Conservation (phyloP, 495 filamentous ascomycete genomes). For the Penicillium alfredii region DNA sequence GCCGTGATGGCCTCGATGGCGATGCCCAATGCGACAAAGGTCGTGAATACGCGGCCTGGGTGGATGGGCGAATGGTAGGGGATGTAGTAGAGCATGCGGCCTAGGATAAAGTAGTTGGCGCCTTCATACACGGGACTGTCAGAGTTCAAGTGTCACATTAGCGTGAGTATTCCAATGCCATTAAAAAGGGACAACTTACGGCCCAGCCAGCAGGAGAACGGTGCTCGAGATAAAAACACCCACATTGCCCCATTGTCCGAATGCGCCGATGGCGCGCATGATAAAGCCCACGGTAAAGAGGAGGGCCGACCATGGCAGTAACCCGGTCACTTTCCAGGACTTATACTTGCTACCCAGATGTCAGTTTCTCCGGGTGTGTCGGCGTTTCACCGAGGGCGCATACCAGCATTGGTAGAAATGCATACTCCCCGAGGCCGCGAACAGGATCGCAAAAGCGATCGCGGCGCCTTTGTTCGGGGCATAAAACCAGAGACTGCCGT, state of each 20-base stretch:
- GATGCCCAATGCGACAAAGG: constrained; percentile 61
- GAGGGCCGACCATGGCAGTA: constrained; percentile 46
- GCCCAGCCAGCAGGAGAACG: constrained; percentile 56
- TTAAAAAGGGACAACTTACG: constrained; percentile 44
- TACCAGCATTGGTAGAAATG: constrained; percentile 63
- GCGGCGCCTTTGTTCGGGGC: constrained; percentile 69
- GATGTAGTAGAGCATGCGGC: constrained; percentile 71
- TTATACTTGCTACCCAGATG: constrained; percentile 34
- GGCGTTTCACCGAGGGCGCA: not conserved
- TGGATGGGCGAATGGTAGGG: constrained; percentile 73
- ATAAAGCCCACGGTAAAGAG: constrained; percentile 55
- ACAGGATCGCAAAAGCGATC: constrained; percentile 61
- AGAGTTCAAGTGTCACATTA: not conserved
- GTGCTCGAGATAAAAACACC: constrained; percentile 54
- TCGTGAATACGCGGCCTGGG: constrained; percentile 67
- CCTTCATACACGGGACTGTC: constrained; percentile 64
- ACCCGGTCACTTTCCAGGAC: constrained; percentile 48
- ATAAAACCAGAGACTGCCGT: constrained; percentile 60
- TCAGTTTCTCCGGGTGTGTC: not conserved
- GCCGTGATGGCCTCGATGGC: constrained; percentile 63
- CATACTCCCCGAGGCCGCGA: constrained; percentile 48
- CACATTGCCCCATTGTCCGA: constrained; percentile 51
- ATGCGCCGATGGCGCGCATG: constrained; percentile 49
- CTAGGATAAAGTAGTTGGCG: constrained; percentile 70
- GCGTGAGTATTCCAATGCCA: too few species aligned